phyloP scores from a whole-genome alignment of 2,329 filamentous ascomycete species.

The Fusarium sp. region DNA sequence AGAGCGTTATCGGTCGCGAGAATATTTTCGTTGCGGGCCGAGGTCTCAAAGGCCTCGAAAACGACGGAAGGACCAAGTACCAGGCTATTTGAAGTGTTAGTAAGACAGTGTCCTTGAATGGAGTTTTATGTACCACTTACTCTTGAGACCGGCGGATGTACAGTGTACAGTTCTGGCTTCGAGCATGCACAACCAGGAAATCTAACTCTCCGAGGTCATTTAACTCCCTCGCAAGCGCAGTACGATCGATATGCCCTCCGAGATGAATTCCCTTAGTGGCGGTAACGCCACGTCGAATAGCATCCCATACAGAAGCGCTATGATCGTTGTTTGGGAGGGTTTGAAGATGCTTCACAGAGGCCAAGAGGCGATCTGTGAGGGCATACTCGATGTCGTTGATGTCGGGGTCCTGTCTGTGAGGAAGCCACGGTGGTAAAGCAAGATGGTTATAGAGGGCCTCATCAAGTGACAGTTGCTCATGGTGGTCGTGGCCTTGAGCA shows the following conservation, averaged over 20 bases:
- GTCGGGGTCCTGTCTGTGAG: conserved; percentile 36
- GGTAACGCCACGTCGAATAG: conserved; percentile 31
- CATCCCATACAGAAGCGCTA: conserved; percentile 25
- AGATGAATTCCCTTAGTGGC: conserved; percentile 35
- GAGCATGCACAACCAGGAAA: conserved; percentile 36
- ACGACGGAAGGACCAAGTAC: conserved; percentile 45
- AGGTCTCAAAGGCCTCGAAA: conserved; percentile 70
- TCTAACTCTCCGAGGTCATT: conserved; percentile 22
- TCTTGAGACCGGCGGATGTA: conserved; percentile 44
- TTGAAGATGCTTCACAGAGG: conserved; percentile 26
- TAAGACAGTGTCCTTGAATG: neutral
- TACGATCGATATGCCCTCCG: conserved; percentile 31
- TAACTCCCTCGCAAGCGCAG: conserved; percentile 31
- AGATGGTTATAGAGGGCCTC: conserved; percentile 44
- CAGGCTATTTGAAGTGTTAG: conserved; percentile 31
- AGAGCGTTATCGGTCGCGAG: conserved; percentile 63
- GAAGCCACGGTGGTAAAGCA: conserved; percentile 38
- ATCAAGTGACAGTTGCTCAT: conserved; percentile 18
- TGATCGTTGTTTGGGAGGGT: conserved; percentile 27
- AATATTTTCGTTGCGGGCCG: conserved; percentile 63
- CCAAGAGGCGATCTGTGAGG: conserved; percentile 27
- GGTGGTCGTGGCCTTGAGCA: neutral
- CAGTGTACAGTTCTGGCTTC: conserved; percentile 49
- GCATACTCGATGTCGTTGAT: conserved; percentile 23
- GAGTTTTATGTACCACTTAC: conserved; percentile 33